These are phyloP conservation scores for Echinochloa phyllopogon DNA, from an alignment of 176 grass and related monocot genomes.

Conservation along the genomic window DNA sequence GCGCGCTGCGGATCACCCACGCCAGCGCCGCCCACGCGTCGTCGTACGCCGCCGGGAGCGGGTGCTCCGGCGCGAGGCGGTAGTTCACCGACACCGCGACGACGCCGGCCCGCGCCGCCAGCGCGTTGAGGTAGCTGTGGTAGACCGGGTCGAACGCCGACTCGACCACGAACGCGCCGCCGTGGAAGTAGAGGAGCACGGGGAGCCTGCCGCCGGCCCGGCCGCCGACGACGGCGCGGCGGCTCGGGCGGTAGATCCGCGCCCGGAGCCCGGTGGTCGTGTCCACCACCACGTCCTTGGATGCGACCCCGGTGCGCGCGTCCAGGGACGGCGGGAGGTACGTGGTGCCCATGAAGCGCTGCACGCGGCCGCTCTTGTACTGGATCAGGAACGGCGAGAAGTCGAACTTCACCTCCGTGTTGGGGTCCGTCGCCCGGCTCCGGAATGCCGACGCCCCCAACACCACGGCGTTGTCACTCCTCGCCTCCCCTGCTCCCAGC, in stretches of 20 bases:
- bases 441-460: constrained; percentile 39
- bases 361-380: constrained; percentile 59
- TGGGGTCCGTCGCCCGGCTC: constrained; percentile 24
- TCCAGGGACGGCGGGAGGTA: constrained; percentile 48
- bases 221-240: not conserved
- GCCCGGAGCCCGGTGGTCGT: constrained; percentile 36
- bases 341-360: constrained; percentile 58
- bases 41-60: constrained; percentile 73
- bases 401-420: constrained; percentile 66
- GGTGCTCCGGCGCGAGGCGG: constrained; percentile 78
- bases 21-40: constrained; percentile 70
- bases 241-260: constrained; percentile 60
- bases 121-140: constrained; percentile 67
- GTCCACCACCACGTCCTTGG: constrained; percentile 64
- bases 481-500: not conserved
- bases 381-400: constrained; percentile 65
- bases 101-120: constrained; percentile 49
- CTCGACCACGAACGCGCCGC: constrained; percentile 82
- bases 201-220: constrained; percentile 38
- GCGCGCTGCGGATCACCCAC: constrained; percentile 53
- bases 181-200: constrained; percentile 87
- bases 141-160: constrained; percentile 64
- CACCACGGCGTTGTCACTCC: not conserved
- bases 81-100: constrained; percentile 73
- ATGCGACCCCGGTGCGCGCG: constrained; percentile 51